Evolutionary conservation across 2,329 filamentous ascomycete genomes (phyloP), one percentile per base, ranked within the genome.

Genomic region (Colletotrichum magnum): DNA sequence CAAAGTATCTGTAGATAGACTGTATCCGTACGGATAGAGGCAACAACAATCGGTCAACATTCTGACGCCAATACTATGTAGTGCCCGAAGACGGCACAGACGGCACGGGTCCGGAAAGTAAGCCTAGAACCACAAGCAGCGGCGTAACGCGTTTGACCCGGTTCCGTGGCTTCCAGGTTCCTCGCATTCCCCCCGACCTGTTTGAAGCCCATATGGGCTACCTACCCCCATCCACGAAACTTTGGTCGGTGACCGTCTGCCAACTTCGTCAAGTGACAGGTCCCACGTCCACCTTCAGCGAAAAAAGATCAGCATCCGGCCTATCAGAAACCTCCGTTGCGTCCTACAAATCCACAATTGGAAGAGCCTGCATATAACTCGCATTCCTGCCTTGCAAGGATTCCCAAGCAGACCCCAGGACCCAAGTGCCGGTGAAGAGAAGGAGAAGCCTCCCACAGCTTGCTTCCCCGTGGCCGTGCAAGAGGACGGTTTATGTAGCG

Each of bases 381-480:
- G 68, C 68, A 32, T 59, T 68, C 64, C 51, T 53, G 28, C 26
- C 28, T 58, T 68, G 54, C 68, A 70, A 58, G 68, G 64, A 51
- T 68, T 50, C 48, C 64, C 59, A 54, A 58, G 53, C 58, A 58
- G 68, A 70, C 56, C 26, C 13, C 68, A 70, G 58, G 54, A 45
- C 58, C 64, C 47, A 59, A 68, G 68, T 70, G 68, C 68, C 64
- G 68, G 64, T 70, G 58, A 64, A 64, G 64, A 64, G 64, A 69
- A 43, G 62, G 58, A 64, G 64, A 69, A 43, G 62, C 54, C 62
- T 60, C 66, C 57, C 57, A 45, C 39, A 61, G 50, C 18, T 68
- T 58, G 36, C 64, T 24, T 24, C 21, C 21, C 21, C 21, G 21
- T 24, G 21, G 21, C 57, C 53, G 64, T 68, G 58, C 64, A 70